A percentile compares a stretch with the other conserved stretches of the same genome.
Evolutionary conservation across 2,329 filamentous ascomycete genomes (phyloP).

Genomic region (Biscogniauxia sp.): DNA sequence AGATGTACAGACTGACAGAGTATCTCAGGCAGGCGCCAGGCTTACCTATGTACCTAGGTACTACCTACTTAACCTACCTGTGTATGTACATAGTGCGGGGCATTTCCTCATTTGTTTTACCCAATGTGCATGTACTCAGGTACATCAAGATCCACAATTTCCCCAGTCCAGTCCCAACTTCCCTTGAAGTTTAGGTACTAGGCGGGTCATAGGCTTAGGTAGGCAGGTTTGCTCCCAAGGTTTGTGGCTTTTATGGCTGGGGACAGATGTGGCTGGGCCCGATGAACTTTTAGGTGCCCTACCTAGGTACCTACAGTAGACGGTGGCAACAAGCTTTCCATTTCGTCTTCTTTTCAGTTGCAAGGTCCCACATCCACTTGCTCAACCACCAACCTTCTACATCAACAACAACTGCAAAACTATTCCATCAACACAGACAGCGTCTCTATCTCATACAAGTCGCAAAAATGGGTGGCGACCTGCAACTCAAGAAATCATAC

Average conservation of each 20-base stretch:
- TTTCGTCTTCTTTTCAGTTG: not conserved
- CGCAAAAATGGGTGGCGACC: slow-evolving; percentile 79
- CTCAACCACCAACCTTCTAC: too few species aligned
- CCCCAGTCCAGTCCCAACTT: too few species aligned
- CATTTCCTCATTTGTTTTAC: not conserved
- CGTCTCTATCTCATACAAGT: not conserved
- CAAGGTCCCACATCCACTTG: not conserved
- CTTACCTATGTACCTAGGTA: too few species aligned
- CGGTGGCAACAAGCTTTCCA: not conserved
- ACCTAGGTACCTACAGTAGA: too few species aligned
- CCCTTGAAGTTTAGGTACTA: too few species aligned
- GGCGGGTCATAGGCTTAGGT: too few species aligned
- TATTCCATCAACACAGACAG: not conserved
- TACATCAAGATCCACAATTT: too few species aligned
- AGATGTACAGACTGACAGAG: too few species aligned
- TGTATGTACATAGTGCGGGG: slow-evolving; percentile 2
- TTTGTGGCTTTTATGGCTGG: not conserved
- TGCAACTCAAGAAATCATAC: slow-evolving; percentile 95
- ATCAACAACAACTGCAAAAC: not conserved
- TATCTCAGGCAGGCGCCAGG: not conserved
- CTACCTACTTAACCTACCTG: too few species aligned
- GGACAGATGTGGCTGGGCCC: not conserved
- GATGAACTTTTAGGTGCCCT: too few species aligned
- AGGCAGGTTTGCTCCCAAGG: too few species aligned
- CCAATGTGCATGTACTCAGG: not conserved